Evolutionary conservation across 75 land plant genomes (phyloP), one percentile per base, ranked within the genome.

Genomic region (Selaginella moellendorffii): DNA sequence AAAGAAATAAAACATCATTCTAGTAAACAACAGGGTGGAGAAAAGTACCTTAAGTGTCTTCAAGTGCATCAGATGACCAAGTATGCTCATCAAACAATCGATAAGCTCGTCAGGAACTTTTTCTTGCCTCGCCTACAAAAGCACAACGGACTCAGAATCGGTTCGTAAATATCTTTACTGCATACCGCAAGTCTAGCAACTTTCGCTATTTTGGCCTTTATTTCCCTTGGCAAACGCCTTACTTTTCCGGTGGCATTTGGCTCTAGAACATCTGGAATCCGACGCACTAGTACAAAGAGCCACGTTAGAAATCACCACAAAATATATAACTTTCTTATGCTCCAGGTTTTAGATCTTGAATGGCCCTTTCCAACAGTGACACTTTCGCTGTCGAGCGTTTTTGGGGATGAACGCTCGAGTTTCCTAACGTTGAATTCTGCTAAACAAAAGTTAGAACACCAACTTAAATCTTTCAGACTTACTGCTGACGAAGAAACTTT

Each of bases 181-280:
- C n/a, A 26, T 72, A 92, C 97, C 79, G 89, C 84, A 65, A 88
- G 67, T 77, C 95, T 79, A 70, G 97, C 97, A 42, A 92, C 97
- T 83, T 92, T 92, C 28, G 90, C 97, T 71, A 92, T 85, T 78
- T 80, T 92, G 63, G 70, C 79, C 65, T 88, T 92, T 31, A 92
- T 71, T 62, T 88, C 89, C 67, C 69, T 78, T 53, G 97, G 89
- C 62, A 92, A 70, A 30, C 97, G 84, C 77, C 83, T 85, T 36
- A 78, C 81, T 17, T 85, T 74, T 54, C 70, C 73, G 63, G 65
- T n/a, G n/a, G n/a, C n/a, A n/a, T n/a, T n/a, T n/a, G n/a, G n/a
- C n/a, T 36, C 10, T 36, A 5, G 10, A 5, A 66, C 74, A 68
- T 88, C 97, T 66, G 78, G n/a, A n/a, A n/a, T 79, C 85, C 29